These are phyloP conservation scores for Triticum urartu DNA, from an alignment of 176 grass and related monocot genomes.

Conservation along the genomic window DNA sequence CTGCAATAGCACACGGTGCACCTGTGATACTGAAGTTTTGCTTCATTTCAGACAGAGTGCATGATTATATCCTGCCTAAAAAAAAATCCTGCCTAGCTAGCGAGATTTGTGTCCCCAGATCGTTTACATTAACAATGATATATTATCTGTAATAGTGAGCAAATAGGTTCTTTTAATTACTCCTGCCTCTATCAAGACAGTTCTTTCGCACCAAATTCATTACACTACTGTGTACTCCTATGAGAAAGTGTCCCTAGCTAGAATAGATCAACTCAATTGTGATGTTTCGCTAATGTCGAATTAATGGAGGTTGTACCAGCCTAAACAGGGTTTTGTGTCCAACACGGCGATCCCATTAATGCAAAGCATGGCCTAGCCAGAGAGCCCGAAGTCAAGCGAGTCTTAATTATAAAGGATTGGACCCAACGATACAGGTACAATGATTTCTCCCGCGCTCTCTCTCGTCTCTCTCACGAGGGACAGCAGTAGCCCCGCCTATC, in stretches of 20 bases:
- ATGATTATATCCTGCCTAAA: neutral
- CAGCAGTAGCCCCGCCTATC: neutral
- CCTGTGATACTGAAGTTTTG: neutral
- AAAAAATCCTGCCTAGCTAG: neutral
- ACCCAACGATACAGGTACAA: neutral
- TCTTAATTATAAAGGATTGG: slow-evolving; percentile 15
- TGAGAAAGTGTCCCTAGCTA: neutral
- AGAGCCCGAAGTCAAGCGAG: slow-evolving; percentile 25
- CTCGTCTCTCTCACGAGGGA: neutral
- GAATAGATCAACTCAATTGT: neutral
- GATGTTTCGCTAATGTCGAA: slow-evolving; percentile 2
- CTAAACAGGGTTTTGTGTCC: neutral
- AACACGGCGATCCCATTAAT: neutral
- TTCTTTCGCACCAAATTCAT: slow-evolving; percentile 11
- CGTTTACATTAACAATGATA: neutral
- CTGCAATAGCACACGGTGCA: neutral
- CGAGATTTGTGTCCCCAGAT: neutral
- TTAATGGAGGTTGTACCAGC: neutral
- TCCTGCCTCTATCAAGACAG: neutral
- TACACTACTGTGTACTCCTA: neutral
- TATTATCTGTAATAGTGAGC: neutral
- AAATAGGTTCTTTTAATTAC: neutral
- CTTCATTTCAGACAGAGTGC: neutral
- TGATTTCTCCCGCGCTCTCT: neutral
- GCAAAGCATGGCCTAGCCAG: slow-evolving; percentile 10